phyloP scores from a whole-genome alignment of 2,329 filamentous ascomycete species.

The Cordyceps cateniannulata region DNA sequence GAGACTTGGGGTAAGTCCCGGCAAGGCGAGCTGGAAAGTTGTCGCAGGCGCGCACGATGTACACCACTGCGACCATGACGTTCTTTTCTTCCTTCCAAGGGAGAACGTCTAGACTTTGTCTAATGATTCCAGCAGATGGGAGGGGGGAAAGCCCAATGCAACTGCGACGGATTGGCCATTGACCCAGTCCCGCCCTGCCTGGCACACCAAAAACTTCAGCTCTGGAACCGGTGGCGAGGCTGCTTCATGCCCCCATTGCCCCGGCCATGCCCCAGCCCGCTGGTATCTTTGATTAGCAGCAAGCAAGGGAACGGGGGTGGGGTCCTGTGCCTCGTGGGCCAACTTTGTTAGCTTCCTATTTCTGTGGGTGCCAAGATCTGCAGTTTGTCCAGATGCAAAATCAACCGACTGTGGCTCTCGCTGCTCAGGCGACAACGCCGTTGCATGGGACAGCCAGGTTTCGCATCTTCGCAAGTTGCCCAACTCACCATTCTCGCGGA shows the following conservation, averaged over 20 bases:
- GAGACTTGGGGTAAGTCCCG: not conserved
- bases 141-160: not conserved
- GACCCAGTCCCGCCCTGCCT: not conserved
- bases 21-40: not conserved
- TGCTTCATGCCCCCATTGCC: not conserved
- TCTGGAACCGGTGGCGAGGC: not conserved
- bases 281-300: constrained; percentile 1
- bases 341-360: not conserved
- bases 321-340: constrained; percentile 6
- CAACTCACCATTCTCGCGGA: not conserved
- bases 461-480: not conserved
- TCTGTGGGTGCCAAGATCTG: constrained; percentile 12
- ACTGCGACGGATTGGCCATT: not conserved
- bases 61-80: not conserved
- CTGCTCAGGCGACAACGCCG: not conserved
- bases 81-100: not conserved
- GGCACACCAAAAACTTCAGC: not conserved
- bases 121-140: not conserved
- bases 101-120: not conserved
- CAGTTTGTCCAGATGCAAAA: constrained; percentile 2
- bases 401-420: not conserved
- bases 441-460: not conserved
- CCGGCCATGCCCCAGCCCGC: not conserved
- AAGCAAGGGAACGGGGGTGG: not conserved
- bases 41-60: not conserved